Conservation (phyloP, 805 yeast species). For the Metschnikowia arizonensis region DNA sequence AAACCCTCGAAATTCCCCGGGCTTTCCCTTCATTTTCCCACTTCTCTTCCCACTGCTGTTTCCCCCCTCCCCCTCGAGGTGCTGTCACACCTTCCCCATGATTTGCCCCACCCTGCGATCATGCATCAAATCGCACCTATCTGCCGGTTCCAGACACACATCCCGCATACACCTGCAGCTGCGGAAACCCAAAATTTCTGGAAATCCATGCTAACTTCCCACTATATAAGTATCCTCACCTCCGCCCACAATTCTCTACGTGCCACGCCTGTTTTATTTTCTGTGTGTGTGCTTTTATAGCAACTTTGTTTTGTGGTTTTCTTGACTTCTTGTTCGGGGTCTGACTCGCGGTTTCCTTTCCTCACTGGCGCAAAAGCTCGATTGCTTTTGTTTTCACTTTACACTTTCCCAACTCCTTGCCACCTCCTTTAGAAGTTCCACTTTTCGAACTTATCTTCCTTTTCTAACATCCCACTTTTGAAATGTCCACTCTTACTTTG, state of each 20-base stretch:
- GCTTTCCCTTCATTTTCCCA: too few species aligned
- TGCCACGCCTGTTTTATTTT: not conserved
- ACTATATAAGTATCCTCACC: not conserved
- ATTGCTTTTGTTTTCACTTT: not conserved
- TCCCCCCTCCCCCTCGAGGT: not conserved
- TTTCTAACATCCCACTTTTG: not conserved
- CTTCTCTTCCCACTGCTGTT: too few species aligned
- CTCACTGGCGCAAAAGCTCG: slow-evolving; percentile 1
- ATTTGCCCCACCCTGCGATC: slow-evolving; percentile 5
- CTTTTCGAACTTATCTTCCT: not conserved
- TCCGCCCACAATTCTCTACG: not conserved
- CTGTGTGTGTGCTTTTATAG: not conserved
- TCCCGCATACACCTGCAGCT: not conserved
- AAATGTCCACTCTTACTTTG: slow-evolving; percentile 18
- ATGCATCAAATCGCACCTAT: not conserved
- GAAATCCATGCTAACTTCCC: slow-evolving; percentile 1
- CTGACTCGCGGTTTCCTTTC: not conserved
- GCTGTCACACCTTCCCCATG: slow-evolving; percentile 4
- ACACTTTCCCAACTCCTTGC: not conserved
- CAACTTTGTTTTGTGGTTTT: not conserved
- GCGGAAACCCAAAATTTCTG: slow-evolving; percentile 3
- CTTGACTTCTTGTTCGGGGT: not conserved
- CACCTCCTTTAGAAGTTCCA: not conserved
- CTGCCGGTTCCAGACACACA: not conserved
- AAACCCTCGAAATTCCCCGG: too few species aligned